A percentile compares a stretch with the other conserved stretches of the same genome.
phyloP scores from a whole-genome alignment of 2,329 filamentous ascomycete species.

The Colletotrichum sp. region DNA sequence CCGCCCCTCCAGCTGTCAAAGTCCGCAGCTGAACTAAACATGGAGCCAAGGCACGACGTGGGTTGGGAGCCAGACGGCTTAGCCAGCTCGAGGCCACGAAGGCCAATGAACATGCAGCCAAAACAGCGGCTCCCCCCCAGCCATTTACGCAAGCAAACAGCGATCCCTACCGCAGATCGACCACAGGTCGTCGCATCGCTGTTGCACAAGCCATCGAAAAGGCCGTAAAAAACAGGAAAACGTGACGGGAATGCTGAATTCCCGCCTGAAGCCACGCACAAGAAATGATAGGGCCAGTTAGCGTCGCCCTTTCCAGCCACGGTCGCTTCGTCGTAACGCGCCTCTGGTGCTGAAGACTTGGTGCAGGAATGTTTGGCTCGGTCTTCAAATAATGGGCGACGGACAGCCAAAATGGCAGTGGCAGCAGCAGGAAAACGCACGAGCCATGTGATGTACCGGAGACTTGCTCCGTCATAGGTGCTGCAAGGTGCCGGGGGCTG shows the following conservation, averaged over 20 bases:
- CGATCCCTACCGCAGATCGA: constrained; percentile 18
- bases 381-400: neutral
- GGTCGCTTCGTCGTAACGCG: neutral
- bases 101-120: neutral
- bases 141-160: constrained; percentile 18
- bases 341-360: neutral
- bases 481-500: constrained; percentile 5
- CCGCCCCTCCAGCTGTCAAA: neutral
- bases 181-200: constrained; percentile 10
- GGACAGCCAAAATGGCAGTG: neutral
- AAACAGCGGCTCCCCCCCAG: neutral
- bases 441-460: neutral
- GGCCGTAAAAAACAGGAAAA: constrained; percentile 8
- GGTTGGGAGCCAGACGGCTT: neutral
- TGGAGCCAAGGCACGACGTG: neutral
- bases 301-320: neutral
- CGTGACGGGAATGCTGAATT: neutral
- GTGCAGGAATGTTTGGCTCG: neutral
- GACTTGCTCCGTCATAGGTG: constrained; percentile 15
- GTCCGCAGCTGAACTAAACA: neutral
- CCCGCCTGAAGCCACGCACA: neutral
- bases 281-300: neutral
- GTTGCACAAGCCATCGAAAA: neutral
- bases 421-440: neutral
- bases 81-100: neutral